phyloP scores from a whole-genome alignment of 208 protist genomes.

The Acanthamoeba royreba region DNA sequence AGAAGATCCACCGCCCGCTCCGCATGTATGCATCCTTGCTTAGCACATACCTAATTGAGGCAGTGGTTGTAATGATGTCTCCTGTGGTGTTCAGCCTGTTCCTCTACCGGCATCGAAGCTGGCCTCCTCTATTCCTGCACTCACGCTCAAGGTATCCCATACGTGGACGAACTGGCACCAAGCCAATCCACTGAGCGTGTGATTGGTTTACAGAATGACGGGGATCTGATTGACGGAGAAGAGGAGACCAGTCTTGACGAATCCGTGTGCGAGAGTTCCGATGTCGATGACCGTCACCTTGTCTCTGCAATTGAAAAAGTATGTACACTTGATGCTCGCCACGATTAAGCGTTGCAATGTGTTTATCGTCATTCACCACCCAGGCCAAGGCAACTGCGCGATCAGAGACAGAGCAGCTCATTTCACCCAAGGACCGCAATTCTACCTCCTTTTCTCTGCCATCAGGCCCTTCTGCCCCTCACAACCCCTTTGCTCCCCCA shows the following conservation, averaged over 20 bases:
- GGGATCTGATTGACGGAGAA: background rate
- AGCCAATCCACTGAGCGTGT: background rate
- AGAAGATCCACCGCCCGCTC: too few species aligned
- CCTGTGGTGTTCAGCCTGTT: background rate
- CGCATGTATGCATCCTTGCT: background rate
- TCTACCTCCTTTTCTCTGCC: background rate
- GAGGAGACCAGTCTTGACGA: background rate
- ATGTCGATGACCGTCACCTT: background rate
- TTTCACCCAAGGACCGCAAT: background rate
- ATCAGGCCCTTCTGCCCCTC: background rate
- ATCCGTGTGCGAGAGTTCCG: background rate
- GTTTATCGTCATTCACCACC: too few species aligned
- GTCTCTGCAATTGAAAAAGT: background rate
- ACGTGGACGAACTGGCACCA: background rate
- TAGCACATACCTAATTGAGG: background rate
- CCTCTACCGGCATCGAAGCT: background rate
- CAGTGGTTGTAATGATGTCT: background rate
- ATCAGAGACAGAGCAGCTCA: background rate
- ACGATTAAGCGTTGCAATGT: too few species aligned
- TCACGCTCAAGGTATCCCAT: background rate
- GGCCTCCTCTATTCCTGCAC: background rate
- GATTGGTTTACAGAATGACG: background rate
- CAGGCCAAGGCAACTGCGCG: background rate
- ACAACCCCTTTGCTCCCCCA: background rate
- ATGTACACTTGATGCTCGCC: background rate